Conservation (phyloP, 148 eudicot species). For the Amaranthus cruentus region DNA sequence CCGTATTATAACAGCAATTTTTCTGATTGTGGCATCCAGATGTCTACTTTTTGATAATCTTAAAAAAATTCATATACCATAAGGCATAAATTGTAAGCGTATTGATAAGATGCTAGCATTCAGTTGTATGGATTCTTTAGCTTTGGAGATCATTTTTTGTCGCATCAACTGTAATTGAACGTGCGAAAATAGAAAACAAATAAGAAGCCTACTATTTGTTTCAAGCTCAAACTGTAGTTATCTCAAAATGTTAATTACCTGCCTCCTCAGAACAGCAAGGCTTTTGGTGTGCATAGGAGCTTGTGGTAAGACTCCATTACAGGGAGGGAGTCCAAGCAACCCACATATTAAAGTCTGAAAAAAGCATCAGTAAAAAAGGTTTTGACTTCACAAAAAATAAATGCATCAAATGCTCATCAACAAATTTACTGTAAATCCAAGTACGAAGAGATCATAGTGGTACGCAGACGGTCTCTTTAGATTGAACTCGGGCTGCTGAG, state of each 20-base stretch:
- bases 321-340: slow-evolving; percentile 82
- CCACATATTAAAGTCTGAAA: slow-evolving; percentile 71
- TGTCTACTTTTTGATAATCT: background rate
- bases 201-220: background rate
- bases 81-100: background rate
- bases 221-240: background rate
- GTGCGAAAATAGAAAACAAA: background rate
- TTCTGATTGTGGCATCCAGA: background rate
- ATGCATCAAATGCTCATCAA: background rate
- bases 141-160: slow-evolving; percentile 69
- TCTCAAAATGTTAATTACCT: slow-evolving; percentile 36
- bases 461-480: slow-evolving; percentile 81
- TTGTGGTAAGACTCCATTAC: slow-evolving; percentile 85
- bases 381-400: background rate
- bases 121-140: slow-evolving; percentile 61
- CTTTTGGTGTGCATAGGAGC: slow-evolving; percentile 92
- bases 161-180: slow-evolving; percentile 50
- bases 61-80: background rate
- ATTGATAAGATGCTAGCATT: slow-evolving; percentile 57
- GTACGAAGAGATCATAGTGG: slow-evolving; percentile 72
- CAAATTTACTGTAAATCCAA: slow-evolving; percentile 65
- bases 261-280: slow-evolving; percentile 74
- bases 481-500: slow-evolving; percentile 88
- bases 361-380: background rate
- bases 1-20: background rate